phyloP scores from a whole-genome alignment of 78 protist genomes.

The Dictyostelium capitatum region DNA sequence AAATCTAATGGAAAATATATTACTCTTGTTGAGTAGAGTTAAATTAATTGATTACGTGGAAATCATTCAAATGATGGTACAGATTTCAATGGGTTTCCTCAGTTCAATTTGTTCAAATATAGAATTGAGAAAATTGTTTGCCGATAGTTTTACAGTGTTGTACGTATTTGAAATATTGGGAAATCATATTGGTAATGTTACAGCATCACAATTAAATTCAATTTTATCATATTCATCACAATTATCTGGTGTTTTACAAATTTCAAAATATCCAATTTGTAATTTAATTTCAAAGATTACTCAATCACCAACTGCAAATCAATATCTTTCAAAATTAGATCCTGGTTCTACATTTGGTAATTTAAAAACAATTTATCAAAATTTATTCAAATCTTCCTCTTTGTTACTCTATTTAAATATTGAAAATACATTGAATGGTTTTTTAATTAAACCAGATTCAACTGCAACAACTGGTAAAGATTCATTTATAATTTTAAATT shows the following conservation, averaged over 20 bases:
- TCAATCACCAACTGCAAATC: neutral
- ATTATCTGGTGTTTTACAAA: neutral
- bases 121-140: neutral
- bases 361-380: neutral
- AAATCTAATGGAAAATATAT: conserved; percentile 18
- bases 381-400: neutral
- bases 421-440: neutral
- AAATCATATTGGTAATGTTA: neutral
- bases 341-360: neutral
- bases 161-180: neutral
- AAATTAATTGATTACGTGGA: neutral
- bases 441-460: neutral
- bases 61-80: neutral
- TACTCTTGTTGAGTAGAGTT: neutral
- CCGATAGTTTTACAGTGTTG: neutral
- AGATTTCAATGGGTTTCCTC: neutral
- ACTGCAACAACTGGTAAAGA: neutral
- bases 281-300: neutral
- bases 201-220: neutral
- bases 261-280: neutral
- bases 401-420: neutral
- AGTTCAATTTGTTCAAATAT: neutral
- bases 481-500: neutral
- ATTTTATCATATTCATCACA: neutral
- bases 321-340: neutral